These are phyloP conservation scores for Trypanosoma melophagium DNA, from an alignment of 208 protist species.

Conservation along the genomic window DNA sequence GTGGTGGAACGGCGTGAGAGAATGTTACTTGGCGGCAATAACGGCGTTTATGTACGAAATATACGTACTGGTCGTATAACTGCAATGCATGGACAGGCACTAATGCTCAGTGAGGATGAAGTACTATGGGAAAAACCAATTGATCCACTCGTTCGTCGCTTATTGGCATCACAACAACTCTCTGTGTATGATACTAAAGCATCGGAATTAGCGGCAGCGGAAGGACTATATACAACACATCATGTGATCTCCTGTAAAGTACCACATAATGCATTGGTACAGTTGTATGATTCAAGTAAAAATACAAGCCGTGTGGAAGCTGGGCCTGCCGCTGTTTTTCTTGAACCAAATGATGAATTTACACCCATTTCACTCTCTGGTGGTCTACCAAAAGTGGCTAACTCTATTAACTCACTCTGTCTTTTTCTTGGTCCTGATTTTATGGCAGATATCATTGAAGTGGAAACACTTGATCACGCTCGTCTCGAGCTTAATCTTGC, in stretches of 20 bases:
- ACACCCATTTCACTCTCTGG: constrained; percentile 81
- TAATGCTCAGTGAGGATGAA: constrained; percentile 73
- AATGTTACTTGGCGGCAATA: constrained; percentile 91
- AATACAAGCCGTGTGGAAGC: constrained; percentile 78
- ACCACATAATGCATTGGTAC: constrained; percentile 93
- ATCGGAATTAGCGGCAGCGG: constrained; percentile 5
- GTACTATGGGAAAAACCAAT: constrained; percentile 83
- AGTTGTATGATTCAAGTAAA: constrained; percentile 92
- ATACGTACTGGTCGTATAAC: constrained; percentile 72
- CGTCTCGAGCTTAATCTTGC: constrained; percentile 90
- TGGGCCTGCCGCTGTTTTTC: constrained; percentile 67
- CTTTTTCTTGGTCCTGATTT: constrained; percentile 95
- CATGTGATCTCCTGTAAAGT: constrained; percentile 84
- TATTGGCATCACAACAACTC: constrained; percentile 43
- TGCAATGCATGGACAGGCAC: constrained; percentile 46
- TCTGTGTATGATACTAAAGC: constrained; percentile 35
- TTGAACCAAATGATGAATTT: constrained; percentile 84
- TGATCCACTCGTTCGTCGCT: constrained; percentile 39
- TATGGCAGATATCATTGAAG: constrained; percentile 92
- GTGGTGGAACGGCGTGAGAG: constrained; percentile 87
- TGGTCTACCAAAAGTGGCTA: constrained; percentile 74
- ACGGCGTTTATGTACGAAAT: constrained; percentile 96
- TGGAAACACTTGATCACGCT: constrained; percentile 96
- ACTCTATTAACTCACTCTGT: constrained; percentile 88
- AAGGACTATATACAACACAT: constrained; percentile 18